A percentile compares a stretch with the other conserved stretches of the same genome.
phyloP scores from a whole-genome alignment of 1,284 basidiomycete species.

The Tremellales sp. region DNA sequence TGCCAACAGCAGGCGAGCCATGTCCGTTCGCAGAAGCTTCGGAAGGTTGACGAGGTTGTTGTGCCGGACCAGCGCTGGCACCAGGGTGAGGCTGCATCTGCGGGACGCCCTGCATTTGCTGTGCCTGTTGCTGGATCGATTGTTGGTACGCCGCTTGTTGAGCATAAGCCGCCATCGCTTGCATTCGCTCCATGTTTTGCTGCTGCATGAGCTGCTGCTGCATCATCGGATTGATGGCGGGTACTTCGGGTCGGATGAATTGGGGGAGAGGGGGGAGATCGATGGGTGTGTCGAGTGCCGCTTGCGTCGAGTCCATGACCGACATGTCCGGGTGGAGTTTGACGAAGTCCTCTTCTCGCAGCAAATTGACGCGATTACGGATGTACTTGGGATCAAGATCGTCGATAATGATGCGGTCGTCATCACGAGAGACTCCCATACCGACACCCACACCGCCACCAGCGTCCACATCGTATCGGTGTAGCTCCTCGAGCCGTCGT shows the following conservation, averaged over 20 bases:
- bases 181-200: conserved; percentile 24
- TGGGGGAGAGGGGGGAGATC: conserved; percentile 42
- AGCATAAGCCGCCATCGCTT: not conserved
- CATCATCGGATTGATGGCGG: conserved; percentile 27
- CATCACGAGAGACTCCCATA: conserved; percentile 44
- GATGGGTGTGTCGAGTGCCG: conserved; percentile 30
- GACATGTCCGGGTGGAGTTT: conserved; percentile 37
- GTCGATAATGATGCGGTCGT: conserved; percentile 47
- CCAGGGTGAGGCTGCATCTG: conserved; percentile 24
- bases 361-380: conserved; percentile 35
- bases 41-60: conserved; percentile 8
- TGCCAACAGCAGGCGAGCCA: conserved; percentile 3
- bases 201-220: conserved; percentile 36
- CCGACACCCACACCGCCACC: conserved; percentile 45
- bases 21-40: conserved; percentile 7
- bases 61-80: conserved; percentile 8
- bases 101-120: conserved; percentile 39
- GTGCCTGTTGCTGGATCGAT: conserved; percentile 22
- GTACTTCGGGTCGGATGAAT: conserved; percentile 38
- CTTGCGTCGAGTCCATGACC: conserved; percentile 25
- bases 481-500: conserved; percentile 37
- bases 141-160: not conserved
- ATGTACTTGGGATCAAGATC: conserved; percentile 47
- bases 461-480: conserved; percentile 41
- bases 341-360: conserved; percentile 38